Percentiles rank a stretch among this genome's conserved stretches.
phyloP scores from a whole-genome alignment of 345 rosid genomes.

The Dipteronia sinensis region DNA sequence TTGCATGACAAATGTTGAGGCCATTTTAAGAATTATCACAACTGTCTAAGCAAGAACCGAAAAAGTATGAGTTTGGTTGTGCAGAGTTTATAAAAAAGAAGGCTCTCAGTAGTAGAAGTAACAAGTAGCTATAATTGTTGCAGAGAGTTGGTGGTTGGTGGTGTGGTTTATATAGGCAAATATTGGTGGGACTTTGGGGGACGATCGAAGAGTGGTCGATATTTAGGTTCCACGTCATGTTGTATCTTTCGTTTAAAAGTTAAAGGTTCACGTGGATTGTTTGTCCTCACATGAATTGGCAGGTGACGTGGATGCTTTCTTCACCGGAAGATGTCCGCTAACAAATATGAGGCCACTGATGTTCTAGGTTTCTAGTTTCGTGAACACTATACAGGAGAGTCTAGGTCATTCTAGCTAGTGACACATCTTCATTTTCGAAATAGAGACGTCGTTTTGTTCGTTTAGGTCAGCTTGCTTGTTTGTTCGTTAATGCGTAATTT shows the following conservation, averaged over 20 bases:
- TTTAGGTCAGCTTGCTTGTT: not conserved
- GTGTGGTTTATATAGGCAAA: not conserved
- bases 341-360: slow-evolving; percentile 18
- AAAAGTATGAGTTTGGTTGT: not conserved
- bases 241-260: not conserved
- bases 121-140: not conserved
- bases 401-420: slow-evolving; percentile 12
- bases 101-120: no score
- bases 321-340: not conserved
- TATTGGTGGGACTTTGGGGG: no score
- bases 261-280: slow-evolving; percentile 26
- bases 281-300: slow-evolving; percentile 26
- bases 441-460: not conserved
- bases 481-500: not conserved
- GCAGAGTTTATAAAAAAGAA: no score
- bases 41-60: no score
- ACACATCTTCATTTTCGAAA: not conserved
- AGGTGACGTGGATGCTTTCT: slow-evolving; percentile 34
- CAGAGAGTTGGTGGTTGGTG: not conserved
- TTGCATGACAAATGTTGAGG: slow-evolving; percentile 39
- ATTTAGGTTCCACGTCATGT: slow-evolving; percentile 37
- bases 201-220: slow-evolving; percentile 22
- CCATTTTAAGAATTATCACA: slow-evolving; percentile 29
- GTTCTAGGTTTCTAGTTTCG: slow-evolving; percentile 10
- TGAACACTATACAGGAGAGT: no score